Evolutionary conservation across 2,329 filamentous ascomycete species (phyloP).

Genomic region (Phialemonium atrogriseum): DNA sequence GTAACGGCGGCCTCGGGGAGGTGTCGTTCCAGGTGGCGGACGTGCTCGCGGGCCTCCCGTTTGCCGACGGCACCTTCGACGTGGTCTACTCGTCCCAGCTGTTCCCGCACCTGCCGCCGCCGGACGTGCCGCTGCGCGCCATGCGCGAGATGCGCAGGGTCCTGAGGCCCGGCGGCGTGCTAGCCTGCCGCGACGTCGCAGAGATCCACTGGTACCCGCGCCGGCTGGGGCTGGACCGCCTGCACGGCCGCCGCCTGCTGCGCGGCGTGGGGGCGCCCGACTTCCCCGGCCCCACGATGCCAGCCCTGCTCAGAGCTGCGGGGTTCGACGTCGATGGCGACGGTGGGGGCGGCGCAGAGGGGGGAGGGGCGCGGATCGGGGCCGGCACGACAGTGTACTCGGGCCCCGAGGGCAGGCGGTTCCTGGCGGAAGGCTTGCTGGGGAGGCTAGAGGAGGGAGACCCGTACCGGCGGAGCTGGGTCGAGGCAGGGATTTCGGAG

Average conservation of each 20-base stretch:
- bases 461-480: constrained; percentile 24
- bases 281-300: constrained; percentile 15
- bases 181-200: constrained; percentile 24
- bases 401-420: constrained; percentile 17
- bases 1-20: background rate
- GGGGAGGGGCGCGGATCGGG: constrained; percentile 16
- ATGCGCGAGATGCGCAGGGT: constrained; percentile 33
- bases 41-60: constrained; percentile 27
- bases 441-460: constrained; percentile 21
- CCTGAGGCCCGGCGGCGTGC: constrained; percentile 30
- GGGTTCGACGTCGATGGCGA: too few species aligned
- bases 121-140: constrained; percentile 18
- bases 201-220: constrained; percentile 23
- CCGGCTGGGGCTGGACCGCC: constrained; percentile 17
- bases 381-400: constrained; percentile 19
- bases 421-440: constrained; percentile 16
- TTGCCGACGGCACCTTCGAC: constrained; percentile 30
- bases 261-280: constrained; percentile 10
- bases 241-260: constrained; percentile 18
- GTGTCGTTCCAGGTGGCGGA: constrained; percentile 24
- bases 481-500: constrained; percentile 23
- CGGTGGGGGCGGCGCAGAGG: too few species aligned
- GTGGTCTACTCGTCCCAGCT: constrained; percentile 34
- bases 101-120: constrained; percentile 29
- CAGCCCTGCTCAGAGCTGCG: constrained; percentile 19